Base-by-base conservation (phyloP, 176 grass and related monocot species). In the Triticum dicoccoides region DNA sequence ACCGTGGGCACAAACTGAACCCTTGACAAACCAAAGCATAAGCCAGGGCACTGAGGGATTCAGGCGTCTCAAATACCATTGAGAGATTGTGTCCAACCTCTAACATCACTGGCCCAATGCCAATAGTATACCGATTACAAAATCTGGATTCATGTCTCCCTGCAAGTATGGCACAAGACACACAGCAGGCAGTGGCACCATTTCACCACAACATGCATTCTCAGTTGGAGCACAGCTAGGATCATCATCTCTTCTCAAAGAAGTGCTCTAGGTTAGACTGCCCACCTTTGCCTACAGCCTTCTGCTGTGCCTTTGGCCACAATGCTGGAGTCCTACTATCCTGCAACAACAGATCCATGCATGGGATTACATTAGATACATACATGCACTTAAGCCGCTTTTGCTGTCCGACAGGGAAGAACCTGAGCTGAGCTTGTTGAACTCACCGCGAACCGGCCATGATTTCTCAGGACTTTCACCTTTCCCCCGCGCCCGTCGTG, bases 261-360 rank as follows among this genome's bases (percentile, higher is more conserved):
- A 98, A 98, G 66, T 96, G 86, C 33, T 92, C 92, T 52, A 98
- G 86, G 35, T 95, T 88, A 78, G 77, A 92, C 66, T 98, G 96
- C 63, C 90, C 84, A 62, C 86, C 54, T 92, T 88, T 98, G 58
- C 86, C 39, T 85, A 78, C 88, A 89, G 89, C 8, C 71, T 94
- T 94, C 24, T 80, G 64, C 20, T 78, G 64, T 25, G 87, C 85
- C 87, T 90, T 88, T 24, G 93, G 86, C 77, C 79, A 84, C 29
- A 81, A 27, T 51, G 75, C 51, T 52, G 79, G 87, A 71, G 81
- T 51, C 78, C 91, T 92, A 61, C 77, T 84, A 88, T 45, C 79
- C 93, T 93, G 85, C 61, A 59, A 59, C 54, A 58, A 76, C 5
- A 44, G 32, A 78, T 83, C 80, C 37, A 61, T 41, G 27, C 72